A percentile compares a stretch with the other conserved stretches of the same genome.
phyloP scores from a whole-genome alignment of 257 asterid genomes.

The Cruciata laevipes region DNA sequence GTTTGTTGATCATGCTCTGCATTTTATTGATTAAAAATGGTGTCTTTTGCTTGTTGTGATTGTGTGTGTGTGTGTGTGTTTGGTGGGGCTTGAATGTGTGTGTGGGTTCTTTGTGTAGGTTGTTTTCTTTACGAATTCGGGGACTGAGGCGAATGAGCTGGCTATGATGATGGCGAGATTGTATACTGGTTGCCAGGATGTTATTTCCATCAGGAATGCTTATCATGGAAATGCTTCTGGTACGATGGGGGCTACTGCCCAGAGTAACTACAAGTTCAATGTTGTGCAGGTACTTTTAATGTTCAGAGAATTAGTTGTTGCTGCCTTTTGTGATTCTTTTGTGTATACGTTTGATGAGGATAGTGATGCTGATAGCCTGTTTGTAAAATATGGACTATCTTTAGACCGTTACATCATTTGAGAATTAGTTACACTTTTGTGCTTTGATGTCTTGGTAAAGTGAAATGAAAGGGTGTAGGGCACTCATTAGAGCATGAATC shows the following conservation, averaged over 20 bases:
- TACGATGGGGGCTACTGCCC: conserved; percentile 88
- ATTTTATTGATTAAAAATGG: not conserved
- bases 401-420: not conserved
- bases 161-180: conserved; percentile 81
- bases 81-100: not conserved
- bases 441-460: too few species aligned
- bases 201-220: conserved; percentile 75
- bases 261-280: conserved; percentile 75
- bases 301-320: not conserved
- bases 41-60: not conserved
- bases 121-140: conserved; percentile 89
- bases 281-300: conserved; percentile 60
- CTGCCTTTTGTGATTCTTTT: not conserved
- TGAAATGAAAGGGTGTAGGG: too few species aligned
- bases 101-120: conserved; percentile 36
- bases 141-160: conserved; percentile 92
- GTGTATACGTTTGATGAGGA: not conserved
- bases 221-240: conserved; percentile 92
- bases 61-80: not conserved
- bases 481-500: not conserved
- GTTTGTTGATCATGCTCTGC: conserved; percentile 20
- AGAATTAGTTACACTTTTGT: not conserved
- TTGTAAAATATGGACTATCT: not conserved
- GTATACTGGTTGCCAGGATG: conserved; percentile 65
- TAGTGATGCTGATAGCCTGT: not conserved